These are phyloP conservation scores for Melastoma candidum DNA, from an alignment of 441 rosid genomes.

Conservation along the genomic window DNA sequence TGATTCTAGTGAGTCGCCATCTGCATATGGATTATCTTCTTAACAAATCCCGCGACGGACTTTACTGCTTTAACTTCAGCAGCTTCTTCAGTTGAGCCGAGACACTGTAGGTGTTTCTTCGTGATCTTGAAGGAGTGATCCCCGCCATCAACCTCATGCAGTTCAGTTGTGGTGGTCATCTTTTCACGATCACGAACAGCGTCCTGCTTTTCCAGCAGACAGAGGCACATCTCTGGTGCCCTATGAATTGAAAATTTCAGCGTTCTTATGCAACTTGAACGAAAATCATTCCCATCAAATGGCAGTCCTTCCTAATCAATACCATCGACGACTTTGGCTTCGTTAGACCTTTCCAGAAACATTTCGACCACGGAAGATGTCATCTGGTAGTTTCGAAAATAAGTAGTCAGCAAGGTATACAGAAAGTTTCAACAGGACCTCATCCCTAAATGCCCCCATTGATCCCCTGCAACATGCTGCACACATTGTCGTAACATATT, in stretches of 20 bases:
- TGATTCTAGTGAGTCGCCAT: slow-evolving; percentile 1
- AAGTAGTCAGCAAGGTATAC: slow-evolving; percentile 4
- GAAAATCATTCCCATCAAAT: neutral
- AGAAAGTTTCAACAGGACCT: slow-evolving; percentile 47
- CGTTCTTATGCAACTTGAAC: too few relatives aligned
- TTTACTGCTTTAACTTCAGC: slow-evolving; percentile 46
- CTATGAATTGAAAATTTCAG: slow-evolving; percentile 16
- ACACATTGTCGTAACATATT: neutral
- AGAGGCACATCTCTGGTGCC: slow-evolving; percentile 69
- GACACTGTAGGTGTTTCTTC: slow-evolving; percentile 45
- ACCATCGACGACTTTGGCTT: neutral
- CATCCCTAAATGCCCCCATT: slow-evolving; percentile 59
- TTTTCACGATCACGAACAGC: slow-evolving; percentile 34
- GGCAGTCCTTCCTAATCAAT: slow-evolving; percentile 1
- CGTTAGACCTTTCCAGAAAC: neutral
- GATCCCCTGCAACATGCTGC: slow-evolving; percentile 31
- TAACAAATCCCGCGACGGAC: slow-evolving; percentile 37
- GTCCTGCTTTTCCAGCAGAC: slow-evolving; percentile 62
- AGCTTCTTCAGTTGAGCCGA: slow-evolving; percentile 43
- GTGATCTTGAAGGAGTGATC: slow-evolving; percentile 79
- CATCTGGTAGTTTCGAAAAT: neutral
- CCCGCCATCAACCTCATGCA: slow-evolving; percentile 69
- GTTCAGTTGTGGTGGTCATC: slow-evolving; percentile 41
- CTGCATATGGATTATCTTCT: slow-evolving; percentile 18
- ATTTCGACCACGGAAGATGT: neutral